Conservation (phyloP, 2,329 filamentous ascomycete species). For the Trichoderma sp. region DNA sequence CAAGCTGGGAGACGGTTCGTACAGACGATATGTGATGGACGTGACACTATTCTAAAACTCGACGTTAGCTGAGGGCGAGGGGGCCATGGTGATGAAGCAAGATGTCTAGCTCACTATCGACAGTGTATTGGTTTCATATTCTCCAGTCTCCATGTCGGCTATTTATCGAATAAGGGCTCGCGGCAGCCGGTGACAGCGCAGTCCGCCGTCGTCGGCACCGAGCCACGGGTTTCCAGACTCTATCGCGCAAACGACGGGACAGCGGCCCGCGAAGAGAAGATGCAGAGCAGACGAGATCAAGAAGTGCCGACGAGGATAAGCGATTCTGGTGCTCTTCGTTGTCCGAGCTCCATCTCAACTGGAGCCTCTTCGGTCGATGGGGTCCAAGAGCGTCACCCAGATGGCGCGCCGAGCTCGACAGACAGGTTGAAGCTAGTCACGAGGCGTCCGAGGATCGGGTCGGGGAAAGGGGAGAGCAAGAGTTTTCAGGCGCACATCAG, state of each 20-base stretch:
- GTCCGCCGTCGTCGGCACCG: conserved; percentile 28
- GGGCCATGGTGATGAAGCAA: conserved; percentile 24
- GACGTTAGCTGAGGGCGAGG: conserved; percentile 28
- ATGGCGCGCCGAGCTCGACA: conserved; percentile 24
- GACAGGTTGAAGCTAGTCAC: background rate
- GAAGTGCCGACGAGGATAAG: conserved; percentile 1
- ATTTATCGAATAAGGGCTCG: conserved; percentile 35
- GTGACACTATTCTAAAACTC: conserved; percentile 56
- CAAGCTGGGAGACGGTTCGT: conserved; percentile 51
- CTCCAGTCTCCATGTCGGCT: conserved; percentile 63
- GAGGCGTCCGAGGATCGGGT: conserved; percentile 8
- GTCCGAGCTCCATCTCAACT: conserved; percentile 28
- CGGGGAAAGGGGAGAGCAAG: background rate
- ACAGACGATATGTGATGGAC: conserved; percentile 57
- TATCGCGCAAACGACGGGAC: conserved; percentile 22
- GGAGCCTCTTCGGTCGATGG: conserved; percentile 5
- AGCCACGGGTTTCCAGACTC: conserved; percentile 24
- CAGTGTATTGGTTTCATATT: conserved; percentile 64
- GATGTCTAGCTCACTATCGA: conserved; percentile 51
- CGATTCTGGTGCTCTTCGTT: conserved; percentile 18
- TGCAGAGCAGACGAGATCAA: background rate
- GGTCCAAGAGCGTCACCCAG: conserved; percentile 20
- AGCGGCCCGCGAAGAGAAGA: background rate
- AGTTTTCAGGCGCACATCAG: conserved; percentile 1
- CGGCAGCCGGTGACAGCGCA: conserved; percentile 33